Base-by-base conservation (phyloP, 495 filamentous ascomycete genomes). In the Penicillium robsamsonii region DNA sequence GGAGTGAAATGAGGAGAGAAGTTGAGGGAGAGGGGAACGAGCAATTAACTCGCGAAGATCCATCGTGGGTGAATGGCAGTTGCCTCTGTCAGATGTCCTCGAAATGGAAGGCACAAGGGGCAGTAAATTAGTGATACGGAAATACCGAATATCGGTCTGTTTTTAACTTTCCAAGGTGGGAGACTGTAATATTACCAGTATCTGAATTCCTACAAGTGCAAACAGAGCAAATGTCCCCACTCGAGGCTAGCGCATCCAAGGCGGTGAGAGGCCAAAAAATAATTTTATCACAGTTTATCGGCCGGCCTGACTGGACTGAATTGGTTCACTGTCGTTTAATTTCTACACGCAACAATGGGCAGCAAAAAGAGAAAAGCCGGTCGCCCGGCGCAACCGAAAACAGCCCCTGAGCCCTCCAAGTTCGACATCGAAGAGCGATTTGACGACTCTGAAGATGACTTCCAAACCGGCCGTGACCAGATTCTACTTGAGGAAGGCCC, bases 381-480 rank as follows among this genome's bases (percentile, higher is more conserved):
- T 41, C 77, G 72, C 45, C 69, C 73, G n/a, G 57, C 80, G 9
- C 76, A 75, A 50, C 77, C 81, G 31, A 75, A 80, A 47, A 70
- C 84, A 33, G 60, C 66, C 10, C 60, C 63, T n/a, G 63, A 63
- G 42, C 61, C 60, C 15, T 64, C 75, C 43, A 77, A 75, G 56
- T 79, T 70, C 47, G 62, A 77, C 50, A 81, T 85, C n/a, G 92
- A 87, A 74, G 83, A 89, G 68, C 87, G 93, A 65, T 87, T 96
- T 60, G 91, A 92, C 63, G 86, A 95, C 65, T 93, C 91, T 2
- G 90, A 95, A 64, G 94, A 98, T 73, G 91, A 94, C 57, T 96
- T 96, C 72, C 87, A 89, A 62, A 73, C 89, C 38, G 84, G 89
- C 53, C 83, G 89, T 30, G 93, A 97, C 70, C 85, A 90, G 61